phyloP scores from a whole-genome alignment of 73 alveolate genomes.

The Tetrahymena borealis region DNA sequence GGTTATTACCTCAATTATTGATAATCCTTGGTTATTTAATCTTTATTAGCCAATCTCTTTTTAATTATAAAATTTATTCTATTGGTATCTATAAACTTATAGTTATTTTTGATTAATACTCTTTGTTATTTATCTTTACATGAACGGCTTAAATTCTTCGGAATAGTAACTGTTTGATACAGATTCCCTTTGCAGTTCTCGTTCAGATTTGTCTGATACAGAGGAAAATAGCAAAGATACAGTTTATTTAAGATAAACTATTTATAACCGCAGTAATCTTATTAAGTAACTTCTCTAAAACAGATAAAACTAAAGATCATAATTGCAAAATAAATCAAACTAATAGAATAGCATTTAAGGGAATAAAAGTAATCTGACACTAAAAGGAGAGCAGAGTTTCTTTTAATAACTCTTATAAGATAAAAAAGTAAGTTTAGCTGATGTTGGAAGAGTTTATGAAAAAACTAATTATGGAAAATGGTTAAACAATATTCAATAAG shows the following conservation, averaged over 20 bases:
- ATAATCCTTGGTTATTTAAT: not conserved
- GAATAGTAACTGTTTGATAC: not conserved
- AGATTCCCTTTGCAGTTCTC: not conserved
- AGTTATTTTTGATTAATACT: not conserved
- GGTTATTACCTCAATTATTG: no score
- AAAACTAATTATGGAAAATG: not conserved
- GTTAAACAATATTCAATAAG: not conserved
- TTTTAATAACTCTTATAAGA: not conserved
- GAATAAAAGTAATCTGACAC: not conserved
- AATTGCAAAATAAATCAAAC: not conserved
- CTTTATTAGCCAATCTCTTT: not conserved
- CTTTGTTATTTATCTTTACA: not conserved
- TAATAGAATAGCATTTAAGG: not conserved
- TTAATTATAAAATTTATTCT: not conserved
- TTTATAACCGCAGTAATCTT: not conserved
- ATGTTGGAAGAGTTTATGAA: not conserved
- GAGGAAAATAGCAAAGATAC: not conserved
- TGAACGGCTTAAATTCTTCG: not conserved
- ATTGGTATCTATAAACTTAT: not conserved
- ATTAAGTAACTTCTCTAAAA: not conserved
- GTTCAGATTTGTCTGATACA: not conserved
- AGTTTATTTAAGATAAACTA: not conserved
- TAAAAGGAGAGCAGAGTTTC: not conserved
- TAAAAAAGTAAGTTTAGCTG: not conserved
- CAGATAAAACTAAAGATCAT: not conserved